These are phyloP conservation scores for Tilletia horrida DNA, from an alignment of 1,284 basidiomycete species.

Conservation along the genomic window DNA sequence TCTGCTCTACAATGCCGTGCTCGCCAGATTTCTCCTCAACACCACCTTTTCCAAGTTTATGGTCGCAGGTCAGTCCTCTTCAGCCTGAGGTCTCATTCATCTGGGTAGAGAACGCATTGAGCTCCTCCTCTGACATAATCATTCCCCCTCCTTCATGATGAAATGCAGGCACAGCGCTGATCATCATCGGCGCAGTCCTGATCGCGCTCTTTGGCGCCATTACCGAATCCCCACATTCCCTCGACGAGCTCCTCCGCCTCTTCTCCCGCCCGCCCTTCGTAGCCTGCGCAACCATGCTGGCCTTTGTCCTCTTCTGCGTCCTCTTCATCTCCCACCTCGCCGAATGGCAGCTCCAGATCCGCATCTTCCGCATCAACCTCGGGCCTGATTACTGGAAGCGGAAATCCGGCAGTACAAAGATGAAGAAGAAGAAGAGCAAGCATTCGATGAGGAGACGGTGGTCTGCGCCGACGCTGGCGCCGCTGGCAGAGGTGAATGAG, in stretches of 20 bases:
- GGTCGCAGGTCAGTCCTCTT: conserved; percentile 61
- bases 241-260: conserved; percentile 78
- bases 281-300: conserved; percentile 64
- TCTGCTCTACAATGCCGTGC: conserved; percentile 90
- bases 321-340: conserved; percentile 36
- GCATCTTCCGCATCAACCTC: conserved; percentile 24
- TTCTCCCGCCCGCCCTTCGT: conserved; percentile 78
- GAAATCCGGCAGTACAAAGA: neutral
- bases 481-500: conserved; percentile 52
- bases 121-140: neutral
- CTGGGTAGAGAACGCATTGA: no score
- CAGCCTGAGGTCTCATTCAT: no score
- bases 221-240: conserved; percentile 79
- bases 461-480: conserved; percentile 47
- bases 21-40: conserved; percentile 78
- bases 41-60: conserved; percentile 82
- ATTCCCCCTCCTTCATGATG: no score
- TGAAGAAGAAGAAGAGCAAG: conserved; percentile 20
- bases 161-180: conserved; percentile 70
- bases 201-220: conserved; percentile 91
- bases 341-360: conserved; percentile 50
- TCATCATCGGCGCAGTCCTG: conserved; percentile 81
- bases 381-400: conserved; percentile 11
- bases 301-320: conserved; percentile 65
- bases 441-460: conserved; percentile 26